phyloP scores from a whole-genome alignment of 495 filamentous ascomycete genomes.

The Aspergillus biplanus region DNA sequence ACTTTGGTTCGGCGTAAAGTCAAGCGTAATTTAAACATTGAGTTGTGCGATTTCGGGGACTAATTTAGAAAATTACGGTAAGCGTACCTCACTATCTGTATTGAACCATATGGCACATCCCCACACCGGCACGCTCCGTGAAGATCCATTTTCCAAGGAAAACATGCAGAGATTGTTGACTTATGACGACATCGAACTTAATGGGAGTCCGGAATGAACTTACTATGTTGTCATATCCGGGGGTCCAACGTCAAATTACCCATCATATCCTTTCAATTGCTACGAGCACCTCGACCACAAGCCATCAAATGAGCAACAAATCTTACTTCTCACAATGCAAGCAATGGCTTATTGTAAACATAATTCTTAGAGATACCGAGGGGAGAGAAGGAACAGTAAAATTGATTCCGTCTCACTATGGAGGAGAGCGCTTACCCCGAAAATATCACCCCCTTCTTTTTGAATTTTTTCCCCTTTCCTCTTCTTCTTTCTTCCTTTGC shows the following conservation, averaged over 20 bases:
- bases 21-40: conserved; percentile 1
- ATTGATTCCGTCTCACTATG: too few species aligned
- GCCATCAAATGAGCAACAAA: too few species aligned
- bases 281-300: too few species aligned
- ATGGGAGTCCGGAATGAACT: not conserved
- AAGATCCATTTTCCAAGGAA: conserved; percentile 13
- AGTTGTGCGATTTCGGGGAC: not conserved
- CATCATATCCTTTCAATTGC: too few species aligned
- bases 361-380: too few species aligned
- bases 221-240: not conserved
- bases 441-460: not conserved
- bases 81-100: conserved; percentile 1
- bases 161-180: not conserved
- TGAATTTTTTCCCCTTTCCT: not conserved
- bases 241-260: too few species aligned
- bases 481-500: not conserved
- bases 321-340: too few species aligned
- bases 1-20: not conserved
- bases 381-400: too few species aligned
- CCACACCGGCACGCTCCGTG: conserved; percentile 16
- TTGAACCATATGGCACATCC: not conserved
- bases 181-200: conserved; percentile 8
- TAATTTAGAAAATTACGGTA: conserved; percentile 8
- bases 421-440: too few species aligned
- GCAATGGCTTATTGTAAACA: too few species aligned